phyloP scores from a whole-genome alignment of 106 monocot species.

The Dioscorea zingiberensis region DNA sequence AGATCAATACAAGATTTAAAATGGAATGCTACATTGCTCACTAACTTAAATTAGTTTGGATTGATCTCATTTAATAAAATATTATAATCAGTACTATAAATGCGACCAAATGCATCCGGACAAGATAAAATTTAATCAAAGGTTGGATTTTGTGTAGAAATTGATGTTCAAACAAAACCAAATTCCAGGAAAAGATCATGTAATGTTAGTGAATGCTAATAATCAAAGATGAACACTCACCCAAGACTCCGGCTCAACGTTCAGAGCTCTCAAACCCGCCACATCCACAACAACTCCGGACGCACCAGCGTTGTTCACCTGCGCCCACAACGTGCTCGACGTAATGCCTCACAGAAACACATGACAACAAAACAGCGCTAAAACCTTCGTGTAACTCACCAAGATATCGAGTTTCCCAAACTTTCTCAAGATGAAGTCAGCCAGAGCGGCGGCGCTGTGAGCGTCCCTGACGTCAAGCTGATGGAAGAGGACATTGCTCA shows the following conservation, averaged over 20 bases:
- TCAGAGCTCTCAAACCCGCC: slow-evolving; percentile 39
- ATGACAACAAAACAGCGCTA: neutral
- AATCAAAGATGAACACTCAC: slow-evolving; percentile 24
- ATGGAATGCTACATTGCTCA: neutral
- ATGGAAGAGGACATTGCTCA: slow-evolving; percentile 32
- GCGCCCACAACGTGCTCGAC: neutral
- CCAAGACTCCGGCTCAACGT: slow-evolving; percentile 41
- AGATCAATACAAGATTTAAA: neutral
- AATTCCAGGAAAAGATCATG: too few relatives aligned
- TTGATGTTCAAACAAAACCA: too few relatives aligned
- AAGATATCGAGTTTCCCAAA: slow-evolving; percentile 68
- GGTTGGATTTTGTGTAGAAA: too few relatives aligned
- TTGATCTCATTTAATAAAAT: too few relatives aligned
- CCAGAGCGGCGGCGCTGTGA: slow-evolving; percentile 19
- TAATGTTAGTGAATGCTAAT: too few relatives aligned
- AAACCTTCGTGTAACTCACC: slow-evolving; percentile 10
- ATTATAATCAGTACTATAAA: too few relatives aligned
- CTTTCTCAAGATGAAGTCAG: slow-evolving; percentile 16
- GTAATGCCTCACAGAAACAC: neutral
- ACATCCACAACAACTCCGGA: slow-evolving; percentile 33
- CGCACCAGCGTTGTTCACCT: slow-evolving; percentile 61
- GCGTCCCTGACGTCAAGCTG: slow-evolving; percentile 48
- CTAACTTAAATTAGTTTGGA: too few relatives aligned
- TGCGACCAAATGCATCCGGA: too few relatives aligned
- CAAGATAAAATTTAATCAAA: too few relatives aligned